These are phyloP conservation scores for Penicillium herquei DNA, from an alignment of 495 filamentous ascomycete genomes.

Conservation along the genomic window DNA sequence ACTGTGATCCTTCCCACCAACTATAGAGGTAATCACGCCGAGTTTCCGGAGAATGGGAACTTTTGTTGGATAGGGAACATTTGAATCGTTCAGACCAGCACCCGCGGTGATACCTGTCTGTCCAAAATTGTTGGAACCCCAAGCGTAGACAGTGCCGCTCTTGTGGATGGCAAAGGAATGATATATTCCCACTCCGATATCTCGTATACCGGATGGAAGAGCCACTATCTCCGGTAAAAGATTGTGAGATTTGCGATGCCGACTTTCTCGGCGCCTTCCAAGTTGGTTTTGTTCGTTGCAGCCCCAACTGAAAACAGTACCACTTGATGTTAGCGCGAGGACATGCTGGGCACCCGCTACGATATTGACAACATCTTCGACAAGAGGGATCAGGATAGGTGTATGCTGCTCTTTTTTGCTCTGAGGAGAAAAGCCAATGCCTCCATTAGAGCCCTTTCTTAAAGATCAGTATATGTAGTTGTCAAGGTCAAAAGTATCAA, in stretches of 20 bases:
- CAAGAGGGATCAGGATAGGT: background rate
- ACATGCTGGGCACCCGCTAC: conserved; percentile 4
- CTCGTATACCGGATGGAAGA: background rate
- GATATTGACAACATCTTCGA: background rate
- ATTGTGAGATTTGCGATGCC: background rate
- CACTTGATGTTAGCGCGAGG: background rate
- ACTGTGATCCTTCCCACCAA: conserved; percentile 4
- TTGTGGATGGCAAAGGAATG: conserved; percentile 4
- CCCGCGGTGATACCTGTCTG: background rate
- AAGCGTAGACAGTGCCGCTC: background rate
- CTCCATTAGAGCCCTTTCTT: background rate
- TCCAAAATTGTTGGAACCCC: conserved; percentile 5
- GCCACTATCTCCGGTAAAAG: background rate
- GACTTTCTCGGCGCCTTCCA: conserved; percentile 2
- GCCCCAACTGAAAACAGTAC: conserved; percentile 5
- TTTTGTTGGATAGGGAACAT: background rate
- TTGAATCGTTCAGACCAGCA: conserved; percentile 1
- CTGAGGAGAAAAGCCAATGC: background rate
- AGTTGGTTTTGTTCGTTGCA: conserved; percentile 7
- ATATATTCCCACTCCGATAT: conserved; percentile 2
- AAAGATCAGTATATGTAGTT: background rate
- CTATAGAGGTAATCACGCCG: background rate
- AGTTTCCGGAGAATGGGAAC: background rate
- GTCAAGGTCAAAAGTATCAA: background rate
- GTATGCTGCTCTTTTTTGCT: conserved; percentile 2